phyloP scores from a whole-genome alignment of 805 yeast genomes.

The Pachysolen tannophilus region DNA sequence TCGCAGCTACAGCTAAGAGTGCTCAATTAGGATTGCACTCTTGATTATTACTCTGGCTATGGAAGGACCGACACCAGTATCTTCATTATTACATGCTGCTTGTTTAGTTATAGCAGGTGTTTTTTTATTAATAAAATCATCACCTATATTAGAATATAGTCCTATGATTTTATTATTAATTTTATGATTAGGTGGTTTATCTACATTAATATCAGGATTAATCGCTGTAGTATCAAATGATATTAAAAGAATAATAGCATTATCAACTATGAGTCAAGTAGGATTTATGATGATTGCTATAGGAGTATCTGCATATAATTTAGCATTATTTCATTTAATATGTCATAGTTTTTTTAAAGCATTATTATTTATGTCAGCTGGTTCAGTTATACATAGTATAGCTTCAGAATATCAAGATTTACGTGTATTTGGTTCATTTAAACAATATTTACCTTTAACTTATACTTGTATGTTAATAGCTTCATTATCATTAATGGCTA shows the following conservation, averaged over 20 bases:
- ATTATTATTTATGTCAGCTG: conserved; percentile 15
- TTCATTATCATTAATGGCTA: conserved; percentile 17
- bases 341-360: conserved; percentile 15
- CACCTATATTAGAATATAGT: conserved; percentile 11
- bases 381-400: conserved; percentile 15
- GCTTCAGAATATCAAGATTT: conserved; percentile 16
- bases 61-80: conserved; percentile 15
- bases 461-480: conserved; percentile 15
- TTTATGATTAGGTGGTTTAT: conserved; percentile 12
- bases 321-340: conserved; percentile 13
- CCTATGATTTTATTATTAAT: conserved; percentile 8
- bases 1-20: conserved; percentile 13
- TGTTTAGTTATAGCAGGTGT: conserved; percentile 12
- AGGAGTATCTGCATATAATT: conserved; percentile 13
- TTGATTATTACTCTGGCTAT: conserved; percentile 12
- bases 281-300: conserved; percentile 14
- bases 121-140: conserved; percentile 11
- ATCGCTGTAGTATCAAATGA: conserved; percentile 14
- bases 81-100: conserved; percentile 13
- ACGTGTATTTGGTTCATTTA: conserved; percentile 15
- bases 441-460: conserved; percentile 15
- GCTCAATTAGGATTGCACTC: conserved; percentile 14
- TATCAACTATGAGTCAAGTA: conserved; percentile 16
- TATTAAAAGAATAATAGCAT: conserved; percentile 14
- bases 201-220: conserved; percentile 13